Evolutionary conservation across 2,329 filamentous ascomycete species (phyloP), one percentile per base, ranked within the genome.

Genomic region (Calycina herbarum): DNA sequence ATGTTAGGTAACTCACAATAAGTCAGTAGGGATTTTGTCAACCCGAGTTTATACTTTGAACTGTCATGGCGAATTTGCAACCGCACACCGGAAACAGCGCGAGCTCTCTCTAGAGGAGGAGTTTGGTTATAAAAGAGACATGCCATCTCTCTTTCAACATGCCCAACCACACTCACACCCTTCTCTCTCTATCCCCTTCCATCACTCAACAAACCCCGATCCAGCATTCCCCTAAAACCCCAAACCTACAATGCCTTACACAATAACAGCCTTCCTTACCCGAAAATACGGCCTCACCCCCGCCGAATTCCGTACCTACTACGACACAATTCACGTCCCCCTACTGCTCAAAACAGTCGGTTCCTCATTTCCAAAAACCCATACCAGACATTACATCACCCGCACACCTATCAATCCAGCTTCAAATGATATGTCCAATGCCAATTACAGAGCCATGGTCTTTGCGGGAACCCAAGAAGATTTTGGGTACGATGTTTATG

Each of bases 251-350:
- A 51, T 51, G 45, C 17, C 24, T 17, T 60, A 45, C 38, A 60
- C 58, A 42, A 60, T 60, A n/a, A 35, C 40, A n/a, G 58, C 58
- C 7, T 60, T 24, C 20, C 35, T 60, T 1, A 17, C 17, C 11
- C 35, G 58, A 15, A 60, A 60, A 60, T 2, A 35, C n/a, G 27
- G 10, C 17, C 35, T 45, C 31, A 40, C 35, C 35, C 33, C 58
- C 35, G 2, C 31, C 4, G 33, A 60, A 42, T 60, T 60, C 20
- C 31, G 38, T 15, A 45, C 35, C 58, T 60, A 60, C 58, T 45
- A 60, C 35, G 58, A 60, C 27, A 60, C 35, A n/a, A 45, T 15
- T 7, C 58, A 60, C 35, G 42, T 60, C 31, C 33, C 58, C 11
- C 58, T 60, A 20, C 35, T 60, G 5, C 17, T 45, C 11, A 27